A percentile compares a stretch with the other conserved stretches of the same genome.
Conservation (phyloP, 192 early-diverging fungal species). For the Dissophora ornata region DNA sequence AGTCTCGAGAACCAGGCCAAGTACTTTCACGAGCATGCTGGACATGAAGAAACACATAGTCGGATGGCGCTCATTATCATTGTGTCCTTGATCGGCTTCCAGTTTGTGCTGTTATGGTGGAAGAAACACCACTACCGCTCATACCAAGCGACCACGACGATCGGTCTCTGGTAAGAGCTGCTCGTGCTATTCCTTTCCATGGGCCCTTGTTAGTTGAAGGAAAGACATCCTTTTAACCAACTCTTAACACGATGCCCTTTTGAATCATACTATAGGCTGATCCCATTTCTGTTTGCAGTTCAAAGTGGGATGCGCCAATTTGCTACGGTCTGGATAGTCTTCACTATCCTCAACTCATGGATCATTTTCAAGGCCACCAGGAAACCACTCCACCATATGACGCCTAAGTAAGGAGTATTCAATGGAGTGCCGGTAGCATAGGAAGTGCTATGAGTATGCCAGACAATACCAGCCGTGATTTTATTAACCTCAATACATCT, state of each 20-base stretch:
- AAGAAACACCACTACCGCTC: slow-evolving; percentile 69
- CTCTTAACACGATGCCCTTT: too few species aligned
- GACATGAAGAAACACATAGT: slow-evolving; percentile 66
- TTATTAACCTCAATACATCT: too few species aligned
- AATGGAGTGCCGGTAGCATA: not conserved
- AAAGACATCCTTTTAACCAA: not conserved
- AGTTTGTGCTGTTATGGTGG: slow-evolving; percentile 70
- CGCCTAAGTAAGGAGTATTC: slow-evolving; percentile 54
- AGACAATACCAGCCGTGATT: too few species aligned
- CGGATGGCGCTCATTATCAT: slow-evolving; percentile 68
- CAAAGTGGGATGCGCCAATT: slow-evolving; percentile 27
- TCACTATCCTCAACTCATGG: slow-evolving; percentile 58
- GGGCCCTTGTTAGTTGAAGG: too few species aligned
- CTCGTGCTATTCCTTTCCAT: too few species aligned
- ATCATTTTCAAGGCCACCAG: slow-evolving; percentile 63
- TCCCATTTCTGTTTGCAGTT: slow-evolving; percentile 29
- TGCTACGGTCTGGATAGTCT: slow-evolving; percentile 23
- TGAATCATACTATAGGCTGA: slow-evolving; percentile 35
- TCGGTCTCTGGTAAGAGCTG: slow-evolving; percentile 62
- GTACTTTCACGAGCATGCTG: slow-evolving; percentile 49
- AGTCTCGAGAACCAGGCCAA: slow-evolving; percentile 51
- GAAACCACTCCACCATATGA: slow-evolving; percentile 70
- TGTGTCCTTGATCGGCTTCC: slow-evolving; percentile 63
- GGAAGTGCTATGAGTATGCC: too few species aligned
- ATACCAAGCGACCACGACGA: slow-evolving; percentile 62